phyloP scores from a whole-genome alignment of 2,329 filamentous ascomycete species.

The Neurospora sp. region DNA sequence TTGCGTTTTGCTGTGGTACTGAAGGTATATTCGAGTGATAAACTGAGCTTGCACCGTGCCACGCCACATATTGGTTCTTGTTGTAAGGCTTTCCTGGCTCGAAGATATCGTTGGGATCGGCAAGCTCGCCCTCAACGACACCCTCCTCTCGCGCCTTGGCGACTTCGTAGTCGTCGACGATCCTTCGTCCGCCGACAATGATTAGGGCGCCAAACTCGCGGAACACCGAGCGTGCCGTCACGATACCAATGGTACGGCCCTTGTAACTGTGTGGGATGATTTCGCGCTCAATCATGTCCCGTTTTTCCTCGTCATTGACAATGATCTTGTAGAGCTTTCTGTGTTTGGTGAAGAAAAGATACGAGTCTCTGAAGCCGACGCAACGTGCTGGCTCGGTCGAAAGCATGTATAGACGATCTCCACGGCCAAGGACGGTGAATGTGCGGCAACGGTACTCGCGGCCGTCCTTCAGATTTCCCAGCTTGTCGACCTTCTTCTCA shows the following conservation, averaged over 20 bases:
- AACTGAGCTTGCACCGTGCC: slow-evolving; percentile 93
- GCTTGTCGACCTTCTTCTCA: slow-evolving; percentile 86
- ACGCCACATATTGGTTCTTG: slow-evolving; percentile 97
- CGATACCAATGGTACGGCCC: slow-evolving; percentile 90
- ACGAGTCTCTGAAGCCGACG: slow-evolving; percentile 94
- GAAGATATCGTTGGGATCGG: slow-evolving; percentile 78
- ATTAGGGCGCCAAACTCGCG: slow-evolving; percentile 93
- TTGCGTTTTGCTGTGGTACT: slow-evolving; percentile 65
- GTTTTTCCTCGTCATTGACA: slow-evolving; percentile 93
- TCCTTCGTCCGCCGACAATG: slow-evolving; percentile 77
- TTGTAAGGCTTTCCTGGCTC: slow-evolving; percentile 83
- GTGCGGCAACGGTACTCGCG: slow-evolving; percentile 93
- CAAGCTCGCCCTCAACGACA: slow-evolving; percentile 77
- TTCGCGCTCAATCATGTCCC: slow-evolving; percentile 87
- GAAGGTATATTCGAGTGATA: slow-evolving; percentile 78
- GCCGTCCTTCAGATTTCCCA: slow-evolving; percentile 71
- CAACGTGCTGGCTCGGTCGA: slow-evolving; percentile 95
- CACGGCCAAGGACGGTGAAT: slow-evolving; percentile 80
- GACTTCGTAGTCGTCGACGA: slow-evolving; percentile 86
- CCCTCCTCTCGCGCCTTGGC: slow-evolving; percentile 65
- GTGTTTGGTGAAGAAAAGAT: slow-evolving; percentile 98
- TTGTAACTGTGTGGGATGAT: slow-evolving; percentile 99
- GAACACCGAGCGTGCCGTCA: slow-evolving; percentile 93
- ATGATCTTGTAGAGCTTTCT: slow-evolving; percentile 96
- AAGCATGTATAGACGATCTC: slow-evolving; percentile 88